Conservation (phyloP, 768 basidiomycete genomes). For the Xerocomellus chrysenteron region DNA sequence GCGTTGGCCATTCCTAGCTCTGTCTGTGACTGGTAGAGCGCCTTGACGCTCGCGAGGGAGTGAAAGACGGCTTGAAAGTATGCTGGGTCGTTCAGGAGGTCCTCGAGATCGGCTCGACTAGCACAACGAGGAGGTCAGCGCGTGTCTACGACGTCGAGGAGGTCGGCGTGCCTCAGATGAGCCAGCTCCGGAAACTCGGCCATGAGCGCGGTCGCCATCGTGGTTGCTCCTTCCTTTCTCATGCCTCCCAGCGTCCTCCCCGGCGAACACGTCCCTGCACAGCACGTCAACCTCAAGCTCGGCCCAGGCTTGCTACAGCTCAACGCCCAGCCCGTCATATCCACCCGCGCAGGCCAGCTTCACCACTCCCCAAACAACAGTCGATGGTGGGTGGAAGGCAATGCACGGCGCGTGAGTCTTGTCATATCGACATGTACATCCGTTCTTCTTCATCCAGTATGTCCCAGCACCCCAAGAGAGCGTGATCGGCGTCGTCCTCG, state of each 20-base stretch:
- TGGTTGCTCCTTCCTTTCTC: conserved; percentile 12
- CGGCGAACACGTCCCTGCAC: conserved; percentile 73
- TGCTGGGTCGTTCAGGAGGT: conserved; percentile 72
- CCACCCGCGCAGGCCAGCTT: conserved; percentile 70
- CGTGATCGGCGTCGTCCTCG: conserved; percentile 80
- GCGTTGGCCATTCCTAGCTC: conserved; percentile 85
- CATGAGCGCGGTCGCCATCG: conserved; percentile 43
- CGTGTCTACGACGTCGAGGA: neutral
- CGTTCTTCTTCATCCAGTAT: conserved; percentile 54
- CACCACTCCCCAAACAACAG: conserved; percentile 69
- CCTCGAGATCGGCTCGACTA: conserved; percentile 90
- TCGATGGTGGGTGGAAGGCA: conserved; percentile 88
- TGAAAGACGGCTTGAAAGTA: conserved; percentile 91
- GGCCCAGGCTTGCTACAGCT: conserved; percentile 77
- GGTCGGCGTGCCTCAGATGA: conserved; percentile 59
- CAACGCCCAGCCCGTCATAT: conserved; percentile 34
- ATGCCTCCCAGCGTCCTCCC: conserved; percentile 70
- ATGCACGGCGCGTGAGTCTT: conserved; percentile 72
- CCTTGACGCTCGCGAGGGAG: conserved; percentile 69
- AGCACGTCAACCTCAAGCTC: conserved; percentile 78
- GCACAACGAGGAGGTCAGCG: conserved; percentile 9
- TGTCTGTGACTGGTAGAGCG: conserved; percentile 71
- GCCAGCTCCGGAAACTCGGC: conserved; percentile 73
- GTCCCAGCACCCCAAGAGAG: conserved; percentile 87
- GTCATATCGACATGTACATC: neutral